Evolutionary conservation across 2,329 filamentous ascomycete genomes (phyloP).

Genomic region (Pseudocercospora eumusae): DNA sequence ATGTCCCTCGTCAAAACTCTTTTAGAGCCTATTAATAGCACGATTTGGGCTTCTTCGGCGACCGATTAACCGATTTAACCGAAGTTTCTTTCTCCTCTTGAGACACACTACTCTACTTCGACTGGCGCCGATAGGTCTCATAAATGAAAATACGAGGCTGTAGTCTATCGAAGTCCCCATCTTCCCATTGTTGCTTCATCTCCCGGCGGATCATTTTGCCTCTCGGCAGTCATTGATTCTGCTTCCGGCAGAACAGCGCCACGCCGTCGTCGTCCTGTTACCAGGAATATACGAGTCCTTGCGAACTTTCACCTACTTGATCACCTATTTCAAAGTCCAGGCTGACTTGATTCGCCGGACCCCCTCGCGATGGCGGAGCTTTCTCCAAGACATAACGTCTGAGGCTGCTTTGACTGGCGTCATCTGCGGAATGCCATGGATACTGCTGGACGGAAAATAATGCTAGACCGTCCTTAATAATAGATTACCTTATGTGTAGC

Average conservation of each 20-base stretch:
- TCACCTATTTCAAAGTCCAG: too few relatives aligned
- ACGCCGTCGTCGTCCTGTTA: neutral
- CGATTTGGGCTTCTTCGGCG: neutral
- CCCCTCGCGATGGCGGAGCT: neutral
- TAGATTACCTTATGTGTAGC: conserved; percentile 1
- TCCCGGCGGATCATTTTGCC: neutral
- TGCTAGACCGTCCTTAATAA: neutral
- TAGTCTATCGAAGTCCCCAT: neutral
- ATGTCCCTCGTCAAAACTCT: neutral
- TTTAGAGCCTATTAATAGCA: neutral
- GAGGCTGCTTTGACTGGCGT: conserved; percentile 2
- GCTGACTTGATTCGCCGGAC: neutral
- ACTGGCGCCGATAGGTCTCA: neutral
- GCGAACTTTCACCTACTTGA: neutral
- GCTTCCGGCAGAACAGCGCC: neutral
- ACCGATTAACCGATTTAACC: neutral
- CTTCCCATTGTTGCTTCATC: neutral
- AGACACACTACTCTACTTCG: neutral
- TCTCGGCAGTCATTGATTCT: neutral
- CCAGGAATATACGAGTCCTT: conserved; percentile 2
- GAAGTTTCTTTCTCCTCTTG: neutral
- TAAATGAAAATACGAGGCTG: neutral
- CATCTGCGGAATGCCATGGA: conserved; percentile 6
- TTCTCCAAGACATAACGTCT: neutral
- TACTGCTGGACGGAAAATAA: neutral